Percentiles rank a stretch among this genome's conserved stretches.
These are phyloP conservation scores for Amesomyces nigricolor DNA, from an alignment of 2,329 filamentous ascomycete genomes.

Conservation along the genomic window DNA sequence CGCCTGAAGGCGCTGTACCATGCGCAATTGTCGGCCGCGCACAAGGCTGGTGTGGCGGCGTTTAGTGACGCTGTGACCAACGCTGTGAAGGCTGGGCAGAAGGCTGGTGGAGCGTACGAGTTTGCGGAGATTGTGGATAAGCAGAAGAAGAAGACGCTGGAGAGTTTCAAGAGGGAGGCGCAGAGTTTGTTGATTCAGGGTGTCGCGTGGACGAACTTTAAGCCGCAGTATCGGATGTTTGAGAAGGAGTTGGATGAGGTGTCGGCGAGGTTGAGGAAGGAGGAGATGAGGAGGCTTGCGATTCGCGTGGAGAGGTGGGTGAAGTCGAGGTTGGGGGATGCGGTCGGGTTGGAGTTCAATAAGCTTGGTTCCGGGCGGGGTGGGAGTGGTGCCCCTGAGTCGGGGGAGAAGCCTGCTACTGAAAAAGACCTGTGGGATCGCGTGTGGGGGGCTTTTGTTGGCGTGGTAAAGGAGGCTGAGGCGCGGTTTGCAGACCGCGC, in stretches of 20 bases:
- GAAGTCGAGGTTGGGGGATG: constrained; percentile 77
- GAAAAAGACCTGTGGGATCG: constrained; percentile 95
- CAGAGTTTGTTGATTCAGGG: constrained; percentile 69
- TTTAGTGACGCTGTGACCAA: constrained; percentile 85
- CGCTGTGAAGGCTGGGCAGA: constrained; percentile 87
- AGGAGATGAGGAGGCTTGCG: constrained; percentile 91
- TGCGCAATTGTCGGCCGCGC: constrained; percentile 79
- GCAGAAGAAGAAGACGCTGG: constrained; percentile 71
- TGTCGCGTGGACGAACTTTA: constrained; percentile 83
- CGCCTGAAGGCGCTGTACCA: constrained; percentile 82
- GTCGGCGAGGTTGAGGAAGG: constrained; percentile 76
- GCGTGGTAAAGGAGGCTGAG: constrained; percentile 80
- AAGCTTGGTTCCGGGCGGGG: constrained; percentile 84
- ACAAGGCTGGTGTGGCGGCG: constrained; percentile 76
- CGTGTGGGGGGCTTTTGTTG: constrained; percentile 81
- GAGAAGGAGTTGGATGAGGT: constrained; percentile 89
- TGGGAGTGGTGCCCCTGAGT: constrained; percentile 73
- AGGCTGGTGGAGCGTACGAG: constrained; percentile 84
- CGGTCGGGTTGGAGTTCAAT: constrained; percentile 90
- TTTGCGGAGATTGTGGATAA: constrained; percentile 88
- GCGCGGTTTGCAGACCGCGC: constrained; percentile 79
- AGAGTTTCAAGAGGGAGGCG: constrained; percentile 70
- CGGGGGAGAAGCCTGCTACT: constrained; percentile 62
- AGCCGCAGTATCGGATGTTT: constrained; percentile 71
- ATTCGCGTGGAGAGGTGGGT: constrained; percentile 93